phyloP scores from a whole-genome alignment of 2,329 filamentous ascomycete genomes.

The Fusarium clavum region DNA sequence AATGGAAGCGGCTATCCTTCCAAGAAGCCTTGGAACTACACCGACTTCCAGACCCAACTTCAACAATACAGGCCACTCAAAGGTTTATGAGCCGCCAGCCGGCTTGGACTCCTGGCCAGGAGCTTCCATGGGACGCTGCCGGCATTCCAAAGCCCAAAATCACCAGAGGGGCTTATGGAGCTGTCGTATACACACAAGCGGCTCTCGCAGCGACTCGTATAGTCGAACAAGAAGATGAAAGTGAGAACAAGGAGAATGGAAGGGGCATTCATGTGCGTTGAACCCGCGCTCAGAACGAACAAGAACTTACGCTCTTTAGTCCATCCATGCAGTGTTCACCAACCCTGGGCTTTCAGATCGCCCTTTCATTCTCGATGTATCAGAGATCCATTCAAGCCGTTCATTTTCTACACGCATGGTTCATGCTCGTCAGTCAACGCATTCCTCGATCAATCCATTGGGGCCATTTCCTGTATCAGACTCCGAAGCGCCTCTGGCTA shows the following conservation, averaged over 20 bases:
- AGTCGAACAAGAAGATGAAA: constrained; percentile 49
- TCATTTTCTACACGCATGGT: constrained; percentile 64
- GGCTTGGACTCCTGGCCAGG: constrained; percentile 49
- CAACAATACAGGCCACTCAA: constrained; percentile 18
- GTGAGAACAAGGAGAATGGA: constrained; percentile 21
- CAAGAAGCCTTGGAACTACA: constrained; percentile 48
- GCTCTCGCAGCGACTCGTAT: constrained; percentile 52
- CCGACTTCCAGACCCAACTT: constrained; percentile 36
- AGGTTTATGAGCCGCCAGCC: constrained; percentile 50
- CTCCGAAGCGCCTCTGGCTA: constrained; percentile 52
- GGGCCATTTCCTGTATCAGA: constrained; percentile 57
- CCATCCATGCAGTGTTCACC: constrained; percentile 68
- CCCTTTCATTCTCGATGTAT: constrained; percentile 65
- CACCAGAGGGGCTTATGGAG: constrained; percentile 51
- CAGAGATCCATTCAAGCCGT: constrained; percentile 57
- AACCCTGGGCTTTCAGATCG: constrained; percentile 59
- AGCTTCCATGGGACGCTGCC: constrained; percentile 47
- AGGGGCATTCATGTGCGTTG: constrained; percentile 55
- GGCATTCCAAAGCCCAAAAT: constrained; percentile 27
- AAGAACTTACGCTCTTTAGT: constrained; percentile 51
- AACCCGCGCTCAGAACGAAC: too few relatives aligned
- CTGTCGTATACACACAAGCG: constrained; percentile 54
- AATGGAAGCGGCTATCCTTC: constrained; percentile 46
- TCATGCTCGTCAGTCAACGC: constrained; percentile 59
- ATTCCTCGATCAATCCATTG: constrained; percentile 51